phyloP scores from a whole-genome alignment of 208 protist genomes.

The Angomonas deanei region DNA sequence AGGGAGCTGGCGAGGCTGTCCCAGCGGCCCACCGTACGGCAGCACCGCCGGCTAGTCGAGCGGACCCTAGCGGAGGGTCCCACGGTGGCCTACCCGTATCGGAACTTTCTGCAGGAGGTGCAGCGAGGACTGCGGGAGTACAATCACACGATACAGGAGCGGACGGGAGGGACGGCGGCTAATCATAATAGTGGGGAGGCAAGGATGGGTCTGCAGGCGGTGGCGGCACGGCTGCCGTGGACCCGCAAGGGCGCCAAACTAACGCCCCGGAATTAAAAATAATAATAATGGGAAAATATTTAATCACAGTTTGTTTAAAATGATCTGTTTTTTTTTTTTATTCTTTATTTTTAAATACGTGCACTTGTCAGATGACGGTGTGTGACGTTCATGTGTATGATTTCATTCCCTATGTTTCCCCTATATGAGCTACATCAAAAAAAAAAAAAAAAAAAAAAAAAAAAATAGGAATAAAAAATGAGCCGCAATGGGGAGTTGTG shows the following conservation, averaged over 20 bases:
- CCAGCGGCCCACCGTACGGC: constrained; percentile 23
- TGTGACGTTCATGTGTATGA: no score
- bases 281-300: background rate
- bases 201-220: constrained; percentile 48
- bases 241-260: constrained; percentile 24
- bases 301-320: background rate
- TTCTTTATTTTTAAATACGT: background rate
- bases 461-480: no score
- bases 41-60: constrained; percentile 46
- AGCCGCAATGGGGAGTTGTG: constrained; percentile 80
- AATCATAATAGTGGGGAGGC: constrained; percentile 34
- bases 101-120: constrained; percentile 46
- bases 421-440: no score
- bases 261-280: background rate
- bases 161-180: constrained; percentile 20
- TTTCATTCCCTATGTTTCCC: no score
- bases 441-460: no score
- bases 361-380: no score
- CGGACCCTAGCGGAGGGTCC: constrained; percentile 30
- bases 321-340: background rate
- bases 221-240: constrained; percentile 64
- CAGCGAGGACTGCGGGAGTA: constrained; percentile 43
- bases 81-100: constrained; percentile 27
- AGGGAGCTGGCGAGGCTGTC: constrained; percentile 26
- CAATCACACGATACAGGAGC: constrained; percentile 28